Evolutionary conservation across 306 rosid species (phyloP).

Genomic region (Trifolium subterraneum): DNA sequence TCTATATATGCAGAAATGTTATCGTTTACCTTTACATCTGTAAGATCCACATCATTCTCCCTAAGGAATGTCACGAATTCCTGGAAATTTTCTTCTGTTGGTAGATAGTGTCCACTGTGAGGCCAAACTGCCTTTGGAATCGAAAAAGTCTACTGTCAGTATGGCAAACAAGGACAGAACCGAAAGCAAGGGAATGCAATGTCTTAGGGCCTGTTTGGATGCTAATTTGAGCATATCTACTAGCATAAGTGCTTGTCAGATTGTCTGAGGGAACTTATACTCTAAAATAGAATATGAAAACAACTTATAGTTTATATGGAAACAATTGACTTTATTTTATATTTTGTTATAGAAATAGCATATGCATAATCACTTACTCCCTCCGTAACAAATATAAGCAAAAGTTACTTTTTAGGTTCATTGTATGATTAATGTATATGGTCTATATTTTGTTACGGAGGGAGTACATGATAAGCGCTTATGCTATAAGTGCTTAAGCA

Average conservation of each 20-base stretch:
- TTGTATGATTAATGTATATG: too few relatives aligned
- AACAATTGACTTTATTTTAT: background rate
- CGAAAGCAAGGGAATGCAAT: slow-evolving; percentile 24
- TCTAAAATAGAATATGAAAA: background rate
- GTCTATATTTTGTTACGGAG: too few relatives aligned
- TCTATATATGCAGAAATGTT: slow-evolving; percentile 21
- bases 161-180: background rate
- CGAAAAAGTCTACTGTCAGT: slow-evolving; percentile 36
- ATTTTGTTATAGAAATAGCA: too few relatives aligned
- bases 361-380: background rate
- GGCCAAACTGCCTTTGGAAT: slow-evolving; percentile 78
- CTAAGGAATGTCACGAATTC: slow-evolving; percentile 67
- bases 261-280: too few relatives aligned
- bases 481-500: background rate
- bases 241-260: background rate
- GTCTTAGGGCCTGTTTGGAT: background rate
- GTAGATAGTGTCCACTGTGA: slow-evolving; percentile 95
- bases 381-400: too few relatives aligned
- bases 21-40: slow-evolving; percentile 67
- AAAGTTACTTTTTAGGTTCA: too few relatives aligned
- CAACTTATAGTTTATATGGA: background rate
- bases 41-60: slow-evolving; percentile 69
- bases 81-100: slow-evolving; percentile 82
- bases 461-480: background rate
- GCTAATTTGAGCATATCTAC: background rate